Conservation (phyloP, 805 yeast genomes). For the Pichia heedii region DNA sequence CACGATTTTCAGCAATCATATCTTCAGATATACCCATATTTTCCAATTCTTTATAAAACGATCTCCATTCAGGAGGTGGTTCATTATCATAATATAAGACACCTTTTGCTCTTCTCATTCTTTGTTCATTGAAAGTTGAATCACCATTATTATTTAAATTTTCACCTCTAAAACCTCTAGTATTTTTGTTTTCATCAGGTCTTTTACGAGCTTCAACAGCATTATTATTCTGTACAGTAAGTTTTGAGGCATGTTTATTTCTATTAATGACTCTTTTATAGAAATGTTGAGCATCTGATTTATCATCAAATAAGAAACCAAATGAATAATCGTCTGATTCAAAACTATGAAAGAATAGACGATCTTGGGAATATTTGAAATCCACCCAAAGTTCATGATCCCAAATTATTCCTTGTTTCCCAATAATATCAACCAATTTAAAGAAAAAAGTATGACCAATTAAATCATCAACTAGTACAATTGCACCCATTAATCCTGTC, state of each 20-base stretch:
- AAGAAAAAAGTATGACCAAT: slow-evolving; percentile 92
- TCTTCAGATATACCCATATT: slow-evolving; percentile 77
- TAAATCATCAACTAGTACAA: slow-evolving; percentile 78
- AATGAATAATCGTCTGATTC: slow-evolving; percentile 85
- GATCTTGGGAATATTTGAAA: slow-evolving; percentile 85
- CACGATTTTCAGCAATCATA: slow-evolving; percentile 80
- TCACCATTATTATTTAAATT: not conserved
- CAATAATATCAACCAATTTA: slow-evolving; percentile 77
- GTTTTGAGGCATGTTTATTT: slow-evolving; percentile 79
- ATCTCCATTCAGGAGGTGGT: slow-evolving; percentile 82
- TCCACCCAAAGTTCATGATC: slow-evolving; percentile 90
- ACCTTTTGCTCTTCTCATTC: slow-evolving; percentile 49
- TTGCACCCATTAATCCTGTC: slow-evolving; percentile 86
- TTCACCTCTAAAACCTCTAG: slow-evolving; percentile 62
- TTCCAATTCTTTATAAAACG: slow-evolving; percentile 62
- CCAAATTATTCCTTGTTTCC: slow-evolving; percentile 86
- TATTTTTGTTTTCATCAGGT: slow-evolving; percentile 26
- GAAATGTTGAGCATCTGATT: slow-evolving; percentile 80
- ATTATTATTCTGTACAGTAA: slow-evolving; percentile 76
- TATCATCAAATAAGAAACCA: slow-evolving; percentile 85
- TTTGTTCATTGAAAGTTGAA: slow-evolving; percentile 30
- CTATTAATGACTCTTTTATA: slow-evolving; percentile 65
- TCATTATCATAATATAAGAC: slow-evolving; percentile 63
- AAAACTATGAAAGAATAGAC: slow-evolving; percentile 90
- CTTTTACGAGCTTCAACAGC: slow-evolving; percentile 72